These are phyloP conservation scores for Pythium vanterpoolii DNA, from an alignment of 352 stramenopile genomes.

Conservation along the genomic window DNA sequence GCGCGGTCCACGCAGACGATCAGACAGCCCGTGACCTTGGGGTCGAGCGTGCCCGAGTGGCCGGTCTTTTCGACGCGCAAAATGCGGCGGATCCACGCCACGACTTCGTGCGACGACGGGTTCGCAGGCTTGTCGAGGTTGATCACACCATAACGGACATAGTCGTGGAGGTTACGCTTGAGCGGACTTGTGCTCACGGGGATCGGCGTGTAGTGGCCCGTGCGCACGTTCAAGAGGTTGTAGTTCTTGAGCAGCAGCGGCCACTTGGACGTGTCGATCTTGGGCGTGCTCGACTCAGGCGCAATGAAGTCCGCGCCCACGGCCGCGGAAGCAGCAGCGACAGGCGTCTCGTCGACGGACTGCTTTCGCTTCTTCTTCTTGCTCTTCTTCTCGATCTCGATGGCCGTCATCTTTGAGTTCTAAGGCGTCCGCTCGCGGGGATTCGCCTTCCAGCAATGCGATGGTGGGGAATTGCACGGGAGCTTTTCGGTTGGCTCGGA, in stretches of 20 bases:
- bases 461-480: constrained; percentile 1
- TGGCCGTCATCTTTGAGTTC: constrained; percentile 44
- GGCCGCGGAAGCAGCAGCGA: not conserved
- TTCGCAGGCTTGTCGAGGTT: constrained; percentile 99
- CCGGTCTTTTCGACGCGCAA: constrained; percentile 99
- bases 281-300: constrained; percentile 80
- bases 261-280: constrained; percentile 97
- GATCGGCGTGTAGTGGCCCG: constrained; percentile 99
- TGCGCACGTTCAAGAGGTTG: constrained; percentile 97
- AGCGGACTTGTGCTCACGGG: constrained; percentile 95
- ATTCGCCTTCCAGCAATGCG: not conserved
- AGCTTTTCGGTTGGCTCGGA: constrained; percentile 30
- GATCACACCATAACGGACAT: constrained; percentile 99
- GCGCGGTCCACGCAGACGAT: constrained; percentile 99
- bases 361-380: constrained; percentile 90
- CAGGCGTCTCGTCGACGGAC: constrained; percentile 32
- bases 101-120: constrained; percentile 98
- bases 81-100: constrained; percentile 99
- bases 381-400: constrained; percentile 78
- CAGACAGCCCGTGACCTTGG: constrained; percentile 99
- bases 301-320: constrained; percentile 71
- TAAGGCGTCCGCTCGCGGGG: not conserved
- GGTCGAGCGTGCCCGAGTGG: constrained; percentile 98
- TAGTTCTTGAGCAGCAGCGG: constrained; percentile 99
- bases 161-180: constrained; percentile 96